phyloP scores from a whole-genome alignment of 345 rosid genomes.

The Streptanthus diversifolius region DNA sequence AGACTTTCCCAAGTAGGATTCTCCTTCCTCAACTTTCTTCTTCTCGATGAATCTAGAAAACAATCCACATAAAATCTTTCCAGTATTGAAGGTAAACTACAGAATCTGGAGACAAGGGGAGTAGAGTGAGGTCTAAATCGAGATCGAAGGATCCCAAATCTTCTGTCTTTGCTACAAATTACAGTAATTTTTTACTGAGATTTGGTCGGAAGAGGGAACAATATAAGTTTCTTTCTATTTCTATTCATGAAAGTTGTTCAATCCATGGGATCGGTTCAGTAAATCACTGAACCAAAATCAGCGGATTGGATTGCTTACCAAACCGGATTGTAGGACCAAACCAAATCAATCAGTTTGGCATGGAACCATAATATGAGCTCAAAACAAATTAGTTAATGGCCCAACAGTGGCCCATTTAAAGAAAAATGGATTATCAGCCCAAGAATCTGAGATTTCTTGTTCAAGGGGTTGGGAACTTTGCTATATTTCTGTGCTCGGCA shows the following conservation, averaged over 20 bases:
- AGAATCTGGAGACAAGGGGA: not conserved
- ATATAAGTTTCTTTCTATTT: not conserved
- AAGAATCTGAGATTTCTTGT: slow-evolving; percentile 38
- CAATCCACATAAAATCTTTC: not conserved
- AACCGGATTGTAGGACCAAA: not conserved
- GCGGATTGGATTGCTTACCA: not conserved
- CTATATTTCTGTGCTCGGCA: slow-evolving; percentile 14
- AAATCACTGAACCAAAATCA: not conserved
- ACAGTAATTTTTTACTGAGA: too few species aligned
- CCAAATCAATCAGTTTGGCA: not conserved
- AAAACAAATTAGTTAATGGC: not conserved
- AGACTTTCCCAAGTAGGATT: not conserved
- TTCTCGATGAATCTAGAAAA: not conserved
- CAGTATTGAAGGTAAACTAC: not conserved
- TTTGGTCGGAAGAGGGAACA: not conserved
- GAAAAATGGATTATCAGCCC: slow-evolving; percentile 8
- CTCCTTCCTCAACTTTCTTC: not conserved
- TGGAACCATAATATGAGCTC: not conserved
- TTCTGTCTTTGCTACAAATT: not conserved
- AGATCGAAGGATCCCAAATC: not conserved
- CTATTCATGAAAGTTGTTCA: too few species aligned
- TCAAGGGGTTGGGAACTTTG: slow-evolving; percentile 32
- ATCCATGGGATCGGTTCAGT: slow-evolving; percentile 3
- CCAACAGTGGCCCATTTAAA: slow-evolving; percentile 20
- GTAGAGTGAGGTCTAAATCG: not conserved